phyloP scores from a whole-genome alignment of 495 filamentous ascomycete genomes.

The Penicillium simplicissimum region DNA sequence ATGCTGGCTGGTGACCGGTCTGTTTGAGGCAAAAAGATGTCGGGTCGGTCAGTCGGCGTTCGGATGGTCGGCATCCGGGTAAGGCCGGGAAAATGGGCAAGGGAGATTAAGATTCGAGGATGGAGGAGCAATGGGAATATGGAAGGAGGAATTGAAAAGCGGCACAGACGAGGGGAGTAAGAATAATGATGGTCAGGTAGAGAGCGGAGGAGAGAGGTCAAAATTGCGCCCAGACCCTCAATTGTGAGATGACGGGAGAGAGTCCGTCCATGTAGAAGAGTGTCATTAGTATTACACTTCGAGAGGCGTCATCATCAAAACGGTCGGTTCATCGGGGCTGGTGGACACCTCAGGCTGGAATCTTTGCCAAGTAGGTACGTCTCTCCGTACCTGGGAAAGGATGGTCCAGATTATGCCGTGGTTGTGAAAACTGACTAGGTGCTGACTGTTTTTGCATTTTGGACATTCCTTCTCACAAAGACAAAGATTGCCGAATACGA shows the following conservation, averaged over 20 bases:
- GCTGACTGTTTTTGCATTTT: no score
- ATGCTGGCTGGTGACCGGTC: background rate
- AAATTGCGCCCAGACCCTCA: background rate
- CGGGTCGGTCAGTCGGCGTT: background rate
- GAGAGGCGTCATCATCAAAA: background rate
- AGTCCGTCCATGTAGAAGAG: background rate
- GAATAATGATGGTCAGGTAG: no score
- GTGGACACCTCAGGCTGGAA: slow-evolving; percentile 2
- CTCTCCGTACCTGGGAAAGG: background rate
- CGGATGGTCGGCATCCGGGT: slow-evolving; percentile 4
- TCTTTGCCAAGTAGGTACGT: background rate
- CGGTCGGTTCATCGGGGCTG: background rate
- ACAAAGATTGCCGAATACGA: no score
- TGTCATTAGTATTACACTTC: background rate
- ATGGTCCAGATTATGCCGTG: no score
- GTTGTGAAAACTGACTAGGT: no score
- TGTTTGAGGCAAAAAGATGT: slow-evolving; percentile 3
- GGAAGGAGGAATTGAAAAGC: background rate
- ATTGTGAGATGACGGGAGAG: background rate
- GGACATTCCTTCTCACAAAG: no score
- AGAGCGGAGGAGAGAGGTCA: background rate
- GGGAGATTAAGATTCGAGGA: background rate
- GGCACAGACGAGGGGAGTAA: background rate
- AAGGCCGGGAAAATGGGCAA: slow-evolving; percentile 4
- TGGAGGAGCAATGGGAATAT: background rate